Evolutionary conservation across 257 asterid species (phyloP).

Genomic region (Solanum arcanum): DNA sequence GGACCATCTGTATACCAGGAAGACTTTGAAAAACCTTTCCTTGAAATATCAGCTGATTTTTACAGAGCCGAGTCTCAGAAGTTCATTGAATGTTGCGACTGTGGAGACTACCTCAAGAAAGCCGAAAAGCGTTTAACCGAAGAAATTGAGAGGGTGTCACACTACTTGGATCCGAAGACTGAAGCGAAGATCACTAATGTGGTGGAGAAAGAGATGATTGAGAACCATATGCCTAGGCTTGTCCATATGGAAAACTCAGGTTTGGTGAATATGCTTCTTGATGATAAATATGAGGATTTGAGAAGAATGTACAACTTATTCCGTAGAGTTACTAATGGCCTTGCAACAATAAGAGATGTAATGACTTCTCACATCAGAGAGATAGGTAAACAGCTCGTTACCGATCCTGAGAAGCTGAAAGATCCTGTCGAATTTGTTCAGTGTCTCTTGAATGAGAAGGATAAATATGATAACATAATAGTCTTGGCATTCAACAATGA

Average conservation of each 20-base stretch:
- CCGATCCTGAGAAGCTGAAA: slow-evolving; percentile 87
- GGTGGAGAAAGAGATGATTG: slow-evolving; percentile 83
- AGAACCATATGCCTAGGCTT: slow-evolving; percentile 73
- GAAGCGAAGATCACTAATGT: slow-evolving; percentile 65
- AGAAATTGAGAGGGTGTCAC: slow-evolving; percentile 83
- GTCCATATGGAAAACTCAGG: slow-evolving; percentile 91
- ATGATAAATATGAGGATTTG: slow-evolving; percentile 69
- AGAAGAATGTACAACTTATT: slow-evolving; percentile 80
- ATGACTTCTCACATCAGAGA: slow-evolving; percentile 80
- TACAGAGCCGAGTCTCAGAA: slow-evolving; percentile 82
- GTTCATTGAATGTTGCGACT: slow-evolving; percentile 72
- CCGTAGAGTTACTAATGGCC: slow-evolving; percentile 58
- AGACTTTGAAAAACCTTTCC: slow-evolving; percentile 77
- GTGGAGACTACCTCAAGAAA: slow-evolving; percentile 77
- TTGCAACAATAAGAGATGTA: slow-evolving; percentile 54
- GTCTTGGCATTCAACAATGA: slow-evolving; percentile 54
- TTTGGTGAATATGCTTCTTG: slow-evolving; percentile 69
- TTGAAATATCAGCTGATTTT: slow-evolving; percentile 76
- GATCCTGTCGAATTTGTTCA: slow-evolving; percentile 83
- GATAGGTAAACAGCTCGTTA: slow-evolving; percentile 78
- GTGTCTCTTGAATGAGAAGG: slow-evolving; percentile 61
- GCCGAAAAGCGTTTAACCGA: slow-evolving; percentile 76
- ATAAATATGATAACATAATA: slow-evolving; percentile 69
- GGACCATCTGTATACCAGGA: slow-evolving; percentile 79
- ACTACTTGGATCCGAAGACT: slow-evolving; percentile 64